Conservation (phyloP, 2,329 filamentous ascomycete species). For the Colletotrichum noveboracense region DNA sequence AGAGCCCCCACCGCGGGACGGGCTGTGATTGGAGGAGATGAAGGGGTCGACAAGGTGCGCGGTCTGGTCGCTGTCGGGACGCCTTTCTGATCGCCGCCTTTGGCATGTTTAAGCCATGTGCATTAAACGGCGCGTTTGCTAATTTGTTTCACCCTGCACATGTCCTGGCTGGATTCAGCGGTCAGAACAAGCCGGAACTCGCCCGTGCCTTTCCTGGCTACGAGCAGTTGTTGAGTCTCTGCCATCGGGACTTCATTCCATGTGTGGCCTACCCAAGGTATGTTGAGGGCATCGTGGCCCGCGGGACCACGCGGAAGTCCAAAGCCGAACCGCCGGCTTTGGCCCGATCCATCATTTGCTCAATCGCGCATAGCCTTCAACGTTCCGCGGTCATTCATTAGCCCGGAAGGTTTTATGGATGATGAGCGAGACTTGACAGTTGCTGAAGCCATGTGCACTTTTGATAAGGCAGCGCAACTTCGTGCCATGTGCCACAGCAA, state of each 20-base stretch:
- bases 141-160: not conserved
- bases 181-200: not conserved
- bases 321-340: not conserved
- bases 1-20: not conserved
- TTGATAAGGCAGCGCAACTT: not conserved
- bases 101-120: not conserved
- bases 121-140: not conserved
- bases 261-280: not conserved
- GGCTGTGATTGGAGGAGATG: not conserved
- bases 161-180: not conserved
- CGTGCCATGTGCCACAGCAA: not conserved
- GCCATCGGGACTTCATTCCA: not conserved
- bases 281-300: not conserved
- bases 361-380: not conserved
- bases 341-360: not conserved
- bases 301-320: not conserved
- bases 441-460: not conserved
- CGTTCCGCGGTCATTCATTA: not conserved
- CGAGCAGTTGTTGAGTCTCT: not conserved
- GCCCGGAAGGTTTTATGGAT: not conserved
- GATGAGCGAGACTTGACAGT: not conserved
- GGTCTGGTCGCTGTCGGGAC: not conserved
- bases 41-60: not conserved
- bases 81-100: constrained; percentile 3
- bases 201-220: not conserved